Percentiles rank a stretch among this genome's conserved stretches.
phyloP scores from a whole-genome alignment of 2,329 filamentous ascomycete genomes.

The Graphilbum ipis-grandicollis region DNA sequence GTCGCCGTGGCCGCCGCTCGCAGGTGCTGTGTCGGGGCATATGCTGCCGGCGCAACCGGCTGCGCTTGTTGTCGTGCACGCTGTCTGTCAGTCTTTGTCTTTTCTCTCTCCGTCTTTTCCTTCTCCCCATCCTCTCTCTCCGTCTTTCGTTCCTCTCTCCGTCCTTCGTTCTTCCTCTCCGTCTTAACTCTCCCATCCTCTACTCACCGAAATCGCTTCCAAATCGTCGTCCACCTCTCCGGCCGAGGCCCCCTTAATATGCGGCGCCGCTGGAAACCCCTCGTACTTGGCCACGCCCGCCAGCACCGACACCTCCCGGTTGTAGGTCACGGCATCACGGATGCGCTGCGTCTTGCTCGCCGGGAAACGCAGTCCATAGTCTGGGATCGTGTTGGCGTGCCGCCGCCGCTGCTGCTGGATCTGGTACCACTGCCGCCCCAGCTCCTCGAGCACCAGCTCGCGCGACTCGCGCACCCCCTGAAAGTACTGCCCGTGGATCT shows the following conservation, averaged over 20 bases:
- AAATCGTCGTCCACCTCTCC: conserved; percentile 75
- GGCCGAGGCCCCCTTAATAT: conserved; percentile 54
- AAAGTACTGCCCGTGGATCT: conserved; percentile 80
- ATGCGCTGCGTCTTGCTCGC: conserved; percentile 61
- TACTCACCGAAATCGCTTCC: conserved; percentile 61
- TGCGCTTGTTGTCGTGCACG: conserved; percentile 14
- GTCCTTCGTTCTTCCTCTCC: no score
- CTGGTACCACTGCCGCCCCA: conserved; percentile 83
- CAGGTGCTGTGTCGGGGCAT: no score
- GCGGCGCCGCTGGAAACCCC: conserved; percentile 88
- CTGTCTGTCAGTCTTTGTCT: conserved; percentile 7
- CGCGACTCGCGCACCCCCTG: conserved; percentile 71
- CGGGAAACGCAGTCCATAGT: conserved; percentile 70
- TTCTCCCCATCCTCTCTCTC: neutral
- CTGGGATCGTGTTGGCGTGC: conserved; percentile 60
- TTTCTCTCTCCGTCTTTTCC: neutral
- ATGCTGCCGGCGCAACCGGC: conserved; percentile 17
- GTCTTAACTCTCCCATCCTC: neutral
- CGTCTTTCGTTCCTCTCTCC: no score
- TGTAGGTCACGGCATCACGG: conserved; percentile 77
- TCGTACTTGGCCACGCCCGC: conserved; percentile 87
- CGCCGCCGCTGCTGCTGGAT: conserved; percentile 64
- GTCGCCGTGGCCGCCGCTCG: no score
- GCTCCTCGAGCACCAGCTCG: conserved; percentile 59
- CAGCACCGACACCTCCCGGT: conserved; percentile 81